These are phyloP conservation scores for Baorangia bicolor DNA, from an alignment of 768 basidiomycete species.

Conservation along the genomic window DNA sequence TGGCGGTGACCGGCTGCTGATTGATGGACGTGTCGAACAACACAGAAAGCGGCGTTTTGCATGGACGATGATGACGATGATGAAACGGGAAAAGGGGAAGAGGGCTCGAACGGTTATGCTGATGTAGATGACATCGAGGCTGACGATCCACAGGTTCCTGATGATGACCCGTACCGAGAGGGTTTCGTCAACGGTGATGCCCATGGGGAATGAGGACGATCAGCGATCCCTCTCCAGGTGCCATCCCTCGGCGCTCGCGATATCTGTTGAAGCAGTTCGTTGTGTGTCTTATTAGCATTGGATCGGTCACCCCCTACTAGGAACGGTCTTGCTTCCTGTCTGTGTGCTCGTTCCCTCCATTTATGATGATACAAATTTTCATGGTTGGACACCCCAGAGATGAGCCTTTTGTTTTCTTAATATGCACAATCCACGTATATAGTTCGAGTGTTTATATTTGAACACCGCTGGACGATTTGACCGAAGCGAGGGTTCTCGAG, in stretches of 20 bases:
- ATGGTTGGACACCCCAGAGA: not conserved
- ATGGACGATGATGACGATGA: slow-evolving; percentile 61
- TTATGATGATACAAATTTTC: not conserved
- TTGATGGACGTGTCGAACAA: slow-evolving; percentile 5
- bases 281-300: not conserved
- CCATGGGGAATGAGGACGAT: slow-evolving; percentile 14
- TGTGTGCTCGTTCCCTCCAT: not conserved
- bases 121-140: slow-evolving; percentile 14
- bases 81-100: not conserved
- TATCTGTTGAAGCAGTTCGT: not conserved
- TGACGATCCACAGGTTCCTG: not conserved
- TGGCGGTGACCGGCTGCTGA: not conserved
- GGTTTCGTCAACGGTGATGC: slow-evolving; percentile 22
- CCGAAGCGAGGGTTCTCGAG: not conserved
- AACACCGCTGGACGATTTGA: not conserved
- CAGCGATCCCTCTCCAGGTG: not conserved
- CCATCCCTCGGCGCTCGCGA: not conserved
- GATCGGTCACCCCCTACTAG: not conserved
- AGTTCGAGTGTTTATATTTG: not conserved
- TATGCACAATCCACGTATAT: not conserved
- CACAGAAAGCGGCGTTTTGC: slow-evolving; percentile 62
- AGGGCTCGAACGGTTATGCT: not conserved
- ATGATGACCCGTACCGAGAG: not conserved
- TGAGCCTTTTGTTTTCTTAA: not conserved
- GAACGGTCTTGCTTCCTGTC: not conserved